Base-by-base conservation (phyloP, 805 yeast species). In the Saturnispora mendoncae region DNA sequence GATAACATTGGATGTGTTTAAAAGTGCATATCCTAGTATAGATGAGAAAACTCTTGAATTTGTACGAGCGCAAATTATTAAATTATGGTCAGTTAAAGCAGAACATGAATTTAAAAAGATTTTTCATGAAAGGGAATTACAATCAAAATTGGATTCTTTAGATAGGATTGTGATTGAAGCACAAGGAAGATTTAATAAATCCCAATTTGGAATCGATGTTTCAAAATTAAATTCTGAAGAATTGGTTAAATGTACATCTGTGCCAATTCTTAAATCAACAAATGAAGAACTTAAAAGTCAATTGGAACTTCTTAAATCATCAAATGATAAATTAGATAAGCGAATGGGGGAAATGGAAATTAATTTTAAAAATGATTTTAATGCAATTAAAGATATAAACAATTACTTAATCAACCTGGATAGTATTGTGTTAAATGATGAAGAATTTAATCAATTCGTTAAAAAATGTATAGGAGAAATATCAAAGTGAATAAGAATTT, bases 151-250 rank as follows among this genome's bases (percentile, higher is more conserved):
- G 37, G 57, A 72, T 46, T 67, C 66, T 39, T 55, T 74, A 36
- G 80, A 74, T 51, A 69, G 67, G 41, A 56, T 74, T 14, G 64
- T 74, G 12, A 57, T 60, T 24, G 57, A 55, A 10, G 76, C 77
- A 23, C 38, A 45, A 35, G 40, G 46, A 20, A 45, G 47, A 19
- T 40, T 33, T 4, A 49, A 52, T 3, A 24, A 41, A 12, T 39
- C 49, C 1, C 27, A 29, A 26, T 25, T 25, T 51, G 20, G 44
- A 8, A 37, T 55, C 2, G 43, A 50, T 29, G 41, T 52, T 4
- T 29, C 45, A 12, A 21, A 38, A 19, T 28, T 47, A 4, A 21
- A 42, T 24, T 39, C 45, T 47, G 35, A 44, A 37, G 55, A 58
- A 32, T 39, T 60, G 1, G 46, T 55, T 6, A 47, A 47, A 13